These are phyloP conservation scores for Circinella umbellata DNA, from an alignment of 371 early-diverging fungal species.

Conservation along the genomic window DNA sequence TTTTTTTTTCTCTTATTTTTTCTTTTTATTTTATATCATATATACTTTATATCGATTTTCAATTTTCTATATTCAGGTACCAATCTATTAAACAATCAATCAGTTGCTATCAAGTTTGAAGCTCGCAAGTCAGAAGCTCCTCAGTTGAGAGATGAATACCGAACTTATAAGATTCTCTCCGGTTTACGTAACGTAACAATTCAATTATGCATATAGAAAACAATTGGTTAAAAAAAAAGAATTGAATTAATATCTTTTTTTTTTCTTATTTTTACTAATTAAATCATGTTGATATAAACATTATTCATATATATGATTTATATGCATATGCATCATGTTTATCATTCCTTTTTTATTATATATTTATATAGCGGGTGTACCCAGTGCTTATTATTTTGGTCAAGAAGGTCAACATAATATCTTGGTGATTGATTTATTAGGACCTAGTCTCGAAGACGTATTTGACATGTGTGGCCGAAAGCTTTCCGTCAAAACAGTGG, in stretches of 20 bases:
- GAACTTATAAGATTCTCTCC: conserved; percentile 82
- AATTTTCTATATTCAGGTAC: conserved; percentile 22
- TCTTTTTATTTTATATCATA: neutral
- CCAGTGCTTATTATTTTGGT: conserved; percentile 93
- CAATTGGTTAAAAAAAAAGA: conserved; percentile 29
- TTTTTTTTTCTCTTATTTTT: neutral
- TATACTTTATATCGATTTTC: neutral
- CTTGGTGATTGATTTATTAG: conserved; percentile 98
- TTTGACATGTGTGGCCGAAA: conserved; percentile 95
- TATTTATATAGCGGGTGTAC: conserved; percentile 50
- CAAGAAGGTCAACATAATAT: conserved; percentile 96
- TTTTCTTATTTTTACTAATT: conserved; percentile 24
- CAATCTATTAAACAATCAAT: conserved; percentile 73
- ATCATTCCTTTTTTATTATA: too few species aligned
- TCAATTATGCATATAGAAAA: conserved; percentile 62
- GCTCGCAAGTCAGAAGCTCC: conserved; percentile 88
- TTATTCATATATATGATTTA: too few species aligned
- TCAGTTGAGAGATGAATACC: conserved; percentile 87
- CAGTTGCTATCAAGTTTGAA: conserved; percentile 89
- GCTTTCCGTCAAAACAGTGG: conserved; percentile 92
- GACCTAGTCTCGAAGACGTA: conserved; percentile 96
- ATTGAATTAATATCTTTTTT: too few species aligned
- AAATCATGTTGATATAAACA: too few species aligned
- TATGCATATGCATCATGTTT: too few species aligned
- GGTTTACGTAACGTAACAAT: conserved; percentile 64